Evolutionary conservation across 2,329 filamentous ascomycete species (phyloP), one percentile per base, ranked within the genome.

Genomic region (Talaromyces amestolkiae): DNA sequence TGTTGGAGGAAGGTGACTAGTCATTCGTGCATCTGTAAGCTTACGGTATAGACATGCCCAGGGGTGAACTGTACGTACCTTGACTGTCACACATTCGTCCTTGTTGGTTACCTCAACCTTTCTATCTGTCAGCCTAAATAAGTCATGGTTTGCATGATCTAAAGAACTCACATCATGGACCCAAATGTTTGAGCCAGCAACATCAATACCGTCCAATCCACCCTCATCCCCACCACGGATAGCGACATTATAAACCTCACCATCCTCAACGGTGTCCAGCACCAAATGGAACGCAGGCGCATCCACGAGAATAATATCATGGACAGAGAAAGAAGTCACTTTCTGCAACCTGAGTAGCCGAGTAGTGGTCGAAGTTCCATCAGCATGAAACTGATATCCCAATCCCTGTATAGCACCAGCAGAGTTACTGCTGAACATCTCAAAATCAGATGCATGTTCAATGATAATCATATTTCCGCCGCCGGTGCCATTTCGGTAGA

Each of bases 51-150:
- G 31, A 19, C 6, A 33, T 37, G 5, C 9, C 2, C 17, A 47
- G 19, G 11, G 10, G 3, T 56, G 24, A 24, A 1, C 15, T 35
- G 9, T 56, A 24, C 71, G 70, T 70, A 74, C 74, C 74, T 85
- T 87, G 67, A 86, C 82, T 1, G 84, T 86, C 0, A 87, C 83
- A 70, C 84, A 87, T 72, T 87, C 86, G 70, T 87, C 85, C 73
- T 85, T 86, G 80, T 87, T 87, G 24, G 85, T 86, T 4, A 87
- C 85, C 77, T 49, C 45, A 49, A 49, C 45, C 45, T 49, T 8
- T 17, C 19, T 3, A 27, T 49, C 19, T 49, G 45, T 49, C 22
- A 49, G 45, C 45, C 11, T 45, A n/a, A 45, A 3, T 45, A 19
- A n/a, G 10, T 19, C 13, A 45, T 19, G 15, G 3, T n/a, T 6